Evolutionary conservation across 2,329 filamentous ascomycete species (phyloP), one percentile per base, ranked within the genome.

Genomic region (Claviceps purpurea): DNA sequence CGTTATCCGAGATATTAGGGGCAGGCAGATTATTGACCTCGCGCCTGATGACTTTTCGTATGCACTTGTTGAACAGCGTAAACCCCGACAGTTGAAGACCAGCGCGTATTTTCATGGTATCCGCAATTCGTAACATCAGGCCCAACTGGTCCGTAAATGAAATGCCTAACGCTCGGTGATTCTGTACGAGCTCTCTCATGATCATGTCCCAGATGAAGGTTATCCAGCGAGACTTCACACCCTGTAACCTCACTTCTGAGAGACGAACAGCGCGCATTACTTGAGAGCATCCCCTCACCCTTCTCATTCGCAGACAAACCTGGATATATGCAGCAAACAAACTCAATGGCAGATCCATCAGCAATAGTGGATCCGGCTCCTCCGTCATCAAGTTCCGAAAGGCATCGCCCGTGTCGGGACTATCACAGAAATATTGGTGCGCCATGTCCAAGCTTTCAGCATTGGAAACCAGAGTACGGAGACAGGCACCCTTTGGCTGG

Each of bases 401-500:
- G 4, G 54, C 39, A n/a, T 39, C 44, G 7, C 48, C 24, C 10
- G 51, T 50, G 30, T 55, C 56, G 2, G 58, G 55, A 55, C 73
- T 73, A 53, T 79, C 74, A 7, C 58, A 58, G 18, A 84, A 64
- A 62, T 79, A 82, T 22, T 61, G 60, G 38, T 76, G 54, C 0
- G 73, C 80, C 10, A 70, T 67, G 10, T 69, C 60, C 11, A 78
- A 58, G 4, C 71, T 73, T 1, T 63, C 59, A 0, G 82, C 75
- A 57, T 79, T 69, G 4, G 69, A 65, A 1, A 89, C 57, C 1
- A 89, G 67, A 18, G 79, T 73, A 3, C 68, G 67, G 7, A 87
- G 70, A 26, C 75, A 78, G 42, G 68, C 63, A 1, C 71, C 72
- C 4, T 67, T 61, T 0, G 81, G 77, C 6, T 62, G 65, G 20